Base-by-base conservation (phyloP, 192 early-diverging fungal genomes). In the Spinellus fusiger region DNA sequence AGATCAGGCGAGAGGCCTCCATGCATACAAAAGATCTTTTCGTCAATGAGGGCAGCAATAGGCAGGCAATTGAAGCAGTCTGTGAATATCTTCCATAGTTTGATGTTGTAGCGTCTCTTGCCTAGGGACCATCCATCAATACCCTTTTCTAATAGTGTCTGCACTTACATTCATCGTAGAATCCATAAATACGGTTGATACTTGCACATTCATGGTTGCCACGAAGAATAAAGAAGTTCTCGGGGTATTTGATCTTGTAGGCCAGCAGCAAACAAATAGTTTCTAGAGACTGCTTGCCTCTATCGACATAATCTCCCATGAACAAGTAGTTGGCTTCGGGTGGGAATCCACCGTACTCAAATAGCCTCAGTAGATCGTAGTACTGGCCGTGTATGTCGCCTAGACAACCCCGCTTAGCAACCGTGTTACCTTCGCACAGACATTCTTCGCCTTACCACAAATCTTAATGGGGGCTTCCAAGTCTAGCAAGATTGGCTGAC, bases 161-260 rank as follows among this genome's bases (percentile, higher is more conserved):
- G 29, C 10, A 50, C 80, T 71, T 75, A 94, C 95, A 94, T 73
- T 98, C 95, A 71, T 98, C 90, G 73, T 96, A 98, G 77, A 98
- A 98, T 29, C 96, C 96, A 73, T 98, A 98, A 66, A 98, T 96
- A 61, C 70, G 56, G 33, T 72, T 72, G 29, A 72, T 72, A 69
- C 90, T 92, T 6, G 96, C 96, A 66, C 91, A 93, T 75, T 98
- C 96, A 75, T 98, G 96, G 77, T 98, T 98, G 51, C 96, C 96
- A 68, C 96, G 86, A 61, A 98, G 81, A 66, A 98, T 93, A 81
- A 98, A 98, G 73, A 98, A 98, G 85, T 98, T 98, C 61, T 96
- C 96, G 2, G 94, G 96, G 75, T 92, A 98, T 81, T 98, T 98
- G 85, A 98, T 98, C 73, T 98, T 98, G 85, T 98, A 98, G 26